phyloP scores from a whole-genome alignment of 345 rosid species.

The Eucalyptus paniculata region DNA sequence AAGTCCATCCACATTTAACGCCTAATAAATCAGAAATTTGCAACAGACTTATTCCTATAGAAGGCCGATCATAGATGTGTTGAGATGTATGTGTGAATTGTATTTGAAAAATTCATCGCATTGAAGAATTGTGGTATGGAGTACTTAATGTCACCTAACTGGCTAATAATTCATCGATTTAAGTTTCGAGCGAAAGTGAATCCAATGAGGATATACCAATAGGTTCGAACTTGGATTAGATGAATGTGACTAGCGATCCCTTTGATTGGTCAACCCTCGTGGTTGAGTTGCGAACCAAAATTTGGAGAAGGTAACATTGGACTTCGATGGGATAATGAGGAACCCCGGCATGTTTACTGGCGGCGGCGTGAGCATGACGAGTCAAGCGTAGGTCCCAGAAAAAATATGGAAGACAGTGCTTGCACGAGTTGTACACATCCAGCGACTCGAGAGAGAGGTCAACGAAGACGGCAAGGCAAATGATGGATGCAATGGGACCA shows the following conservation, averaged over 20 bases:
- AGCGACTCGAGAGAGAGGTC: neutral
- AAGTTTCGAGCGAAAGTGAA: rapidly evolving
- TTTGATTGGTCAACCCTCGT: neutral
- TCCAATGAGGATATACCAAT: neutral
- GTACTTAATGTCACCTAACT: neutral
- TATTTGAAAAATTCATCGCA: neutral
- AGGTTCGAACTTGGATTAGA: rapidly evolving
- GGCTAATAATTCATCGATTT: rapidly evolving
- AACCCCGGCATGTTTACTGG: neutral
- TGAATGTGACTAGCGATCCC: neutral
- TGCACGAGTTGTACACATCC: neutral
- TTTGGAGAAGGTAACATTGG: neutral
- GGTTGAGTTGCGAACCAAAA: neutral
- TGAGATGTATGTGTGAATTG: neutral
- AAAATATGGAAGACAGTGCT: neutral
- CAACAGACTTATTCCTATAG: neutral
- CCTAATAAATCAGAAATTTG: neutral
- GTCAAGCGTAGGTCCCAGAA: neutral
- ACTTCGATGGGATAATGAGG: neutral
- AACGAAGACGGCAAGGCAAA: neutral
- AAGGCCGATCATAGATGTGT: neutral
- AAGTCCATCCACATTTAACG: neutral
- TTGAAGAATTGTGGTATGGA: neutral
- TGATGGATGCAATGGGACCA: neutral
- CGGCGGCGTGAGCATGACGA: neutral